Evolutionary conservation across 2,329 filamentous ascomycete species (phyloP).

Genomic region (Diaporthe vaccinii): DNA sequence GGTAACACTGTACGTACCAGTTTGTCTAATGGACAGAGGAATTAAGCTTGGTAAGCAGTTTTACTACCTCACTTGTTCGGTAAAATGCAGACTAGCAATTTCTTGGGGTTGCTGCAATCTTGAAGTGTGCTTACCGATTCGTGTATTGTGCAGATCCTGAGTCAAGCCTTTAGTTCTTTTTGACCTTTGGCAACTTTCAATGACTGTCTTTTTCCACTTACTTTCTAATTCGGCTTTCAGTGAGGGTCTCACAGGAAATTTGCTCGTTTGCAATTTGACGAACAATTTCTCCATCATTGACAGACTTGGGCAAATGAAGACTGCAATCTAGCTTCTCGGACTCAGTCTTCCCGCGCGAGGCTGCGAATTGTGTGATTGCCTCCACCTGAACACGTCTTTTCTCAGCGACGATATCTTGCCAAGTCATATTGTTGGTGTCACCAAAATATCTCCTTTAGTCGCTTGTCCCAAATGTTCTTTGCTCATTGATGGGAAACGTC

Average conservation of each 20-base stretch:
- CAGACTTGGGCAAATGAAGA: neutral
- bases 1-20: conserved; percentile 10
- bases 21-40: conserved; percentile 21
- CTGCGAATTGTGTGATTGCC: neutral
- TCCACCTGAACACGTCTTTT: conserved; percentile 18
- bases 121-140: neutral
- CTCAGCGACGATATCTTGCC: conserved; percentile 35
- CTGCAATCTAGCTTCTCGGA: neutral
- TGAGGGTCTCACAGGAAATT: neutral
- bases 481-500: neutral
- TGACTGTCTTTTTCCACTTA: neutral
- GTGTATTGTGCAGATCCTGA: conserved; percentile 24
- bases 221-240: neutral
- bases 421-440: neutral
- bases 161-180: neutral
- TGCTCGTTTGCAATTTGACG: neutral
- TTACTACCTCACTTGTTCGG: no score
- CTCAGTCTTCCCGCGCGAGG: neutral
- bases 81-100: neutral
- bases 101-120: neutral
- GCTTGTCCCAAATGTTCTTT: neutral
- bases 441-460: neutral
- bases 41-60: neutral
- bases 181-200: neutral
- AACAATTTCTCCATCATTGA: neutral